Evolutionary conservation across 148 eudicot species (phyloP).

Genomic region (Polygonum aviculare): DNA sequence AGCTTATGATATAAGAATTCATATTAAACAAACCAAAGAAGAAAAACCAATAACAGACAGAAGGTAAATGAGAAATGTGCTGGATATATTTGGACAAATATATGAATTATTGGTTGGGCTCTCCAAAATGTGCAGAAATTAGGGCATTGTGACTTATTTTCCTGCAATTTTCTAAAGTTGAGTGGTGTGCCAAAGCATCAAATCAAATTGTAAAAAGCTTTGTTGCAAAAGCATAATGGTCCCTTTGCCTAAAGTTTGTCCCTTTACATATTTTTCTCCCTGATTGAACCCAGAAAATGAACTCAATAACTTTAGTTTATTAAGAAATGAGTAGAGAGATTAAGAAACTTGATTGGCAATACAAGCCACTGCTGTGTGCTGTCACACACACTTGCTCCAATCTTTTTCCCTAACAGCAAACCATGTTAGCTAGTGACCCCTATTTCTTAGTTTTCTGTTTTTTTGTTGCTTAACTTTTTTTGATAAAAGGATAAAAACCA

Average conservation of each 20-base stretch:
- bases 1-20: background rate
- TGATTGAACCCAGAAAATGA: background rate
- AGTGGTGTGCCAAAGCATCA: background rate
- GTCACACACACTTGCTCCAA: background rate
- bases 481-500: too few relatives aligned
- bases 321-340: background rate
- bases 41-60: background rate
- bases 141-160: conserved; percentile 2
- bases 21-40: background rate
- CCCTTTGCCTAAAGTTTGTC: conserved; percentile 24
- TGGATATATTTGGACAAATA: background rate
- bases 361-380: background rate
- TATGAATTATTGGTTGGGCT: conserved; percentile 5
- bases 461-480: background rate
- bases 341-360: background rate
- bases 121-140: background rate
- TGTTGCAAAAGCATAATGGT: conserved; percentile 16
- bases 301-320: background rate
- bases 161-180: background rate
- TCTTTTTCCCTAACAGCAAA: background rate
- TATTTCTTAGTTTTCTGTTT: background rate
- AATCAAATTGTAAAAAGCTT: background rate
- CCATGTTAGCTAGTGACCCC: conserved; percentile 2
- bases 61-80: background rate
- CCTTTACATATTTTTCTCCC: conserved; percentile 19